Evolutionary conservation across 176 grass and related monocot genomes (phyloP), one percentile per base, ranked within the genome.

Genomic region (Poa pratensis): DNA sequence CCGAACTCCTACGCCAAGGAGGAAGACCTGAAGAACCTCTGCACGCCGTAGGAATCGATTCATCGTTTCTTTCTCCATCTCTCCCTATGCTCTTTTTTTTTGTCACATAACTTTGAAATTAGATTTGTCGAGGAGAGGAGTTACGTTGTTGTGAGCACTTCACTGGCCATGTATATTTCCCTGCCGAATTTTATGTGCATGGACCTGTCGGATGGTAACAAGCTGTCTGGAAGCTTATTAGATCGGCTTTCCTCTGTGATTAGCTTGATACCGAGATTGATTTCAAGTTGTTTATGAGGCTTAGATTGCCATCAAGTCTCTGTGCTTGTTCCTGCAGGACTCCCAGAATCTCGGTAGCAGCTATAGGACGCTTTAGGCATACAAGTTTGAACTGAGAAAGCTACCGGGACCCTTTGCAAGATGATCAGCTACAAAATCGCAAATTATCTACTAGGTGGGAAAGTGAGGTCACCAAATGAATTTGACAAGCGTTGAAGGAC

Each of bases 1-100:
- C 89, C 94, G 12, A 90, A 90, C 59, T 77, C 79, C 68, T 97
- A 90, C 28, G 92, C 91, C 50, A 94, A 92, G 85, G 94, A 97
- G 83, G 94, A 94, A 86, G 94, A 97, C 78, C 78, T 97, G 58
- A 97, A 91, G 90, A 97, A 97, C 79, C 91, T 97, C 34, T 91
- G 91, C 70, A 90, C 88, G 50, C 94, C 94, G 17, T 97, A 96
- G 80, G 83, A 83, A 27, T 16, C 1, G 23, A 42, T 5, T 50
- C 53, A 1, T 32, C 19, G 22, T 6, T 69, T 37, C 86, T 15
- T 35, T 37, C 35, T 37, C 35, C 35, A 4, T 37, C 4, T 37
- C 45, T 23, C 28, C 2, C 61, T 65, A 26, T 37, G 27, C 6
- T 65, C 37, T 35, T 42, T 18, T 37, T 32, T 37, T 37, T 37